Conservation (phyloP, 805 yeast genomes). For the Helenozyma rhizophorensis region DNA sequence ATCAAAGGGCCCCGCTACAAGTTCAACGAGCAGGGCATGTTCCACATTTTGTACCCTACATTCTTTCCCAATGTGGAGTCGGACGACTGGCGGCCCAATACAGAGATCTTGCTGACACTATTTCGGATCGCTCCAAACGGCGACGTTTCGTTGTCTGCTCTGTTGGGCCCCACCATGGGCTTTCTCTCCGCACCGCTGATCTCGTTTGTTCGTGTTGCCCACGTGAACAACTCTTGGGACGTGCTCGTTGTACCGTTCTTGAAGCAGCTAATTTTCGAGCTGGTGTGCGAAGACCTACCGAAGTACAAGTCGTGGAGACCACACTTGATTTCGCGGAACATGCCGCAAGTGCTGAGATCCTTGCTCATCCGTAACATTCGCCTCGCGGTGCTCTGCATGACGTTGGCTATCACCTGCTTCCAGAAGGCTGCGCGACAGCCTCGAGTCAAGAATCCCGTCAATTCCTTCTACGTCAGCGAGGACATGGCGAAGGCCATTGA, state of each 20-base stretch:
- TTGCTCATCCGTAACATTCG: conserved; percentile 10
- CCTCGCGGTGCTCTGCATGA: conserved; percentile 13
- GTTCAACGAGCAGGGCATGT: conserved; percentile 38
- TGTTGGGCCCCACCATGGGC: conserved; percentile 17
- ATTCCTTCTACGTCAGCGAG: conserved; percentile 17
- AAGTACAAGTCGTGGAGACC: conserved; percentile 9
- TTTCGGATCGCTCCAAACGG: conserved; percentile 7
- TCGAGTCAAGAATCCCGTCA: conserved; percentile 12
- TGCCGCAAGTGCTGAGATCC: conserved; percentile 5
- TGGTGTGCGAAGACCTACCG: conserved; percentile 21
- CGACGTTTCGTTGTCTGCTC: conserved; percentile 15
- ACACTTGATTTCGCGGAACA: conserved; percentile 6
- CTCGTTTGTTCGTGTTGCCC: conserved; percentile 24
- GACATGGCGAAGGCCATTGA: conserved; percentile 28
- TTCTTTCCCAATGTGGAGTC: conserved; percentile 40
- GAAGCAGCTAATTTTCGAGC: conserved; percentile 27
- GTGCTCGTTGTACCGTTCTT: conserved; percentile 26
- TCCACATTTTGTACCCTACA: conserved; percentile 42
- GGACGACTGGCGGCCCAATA: conserved; percentile 35
- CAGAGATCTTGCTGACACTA: conserved; percentile 15
- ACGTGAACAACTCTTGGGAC: conserved; percentile 24
- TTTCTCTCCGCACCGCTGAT: conserved; percentile 18
- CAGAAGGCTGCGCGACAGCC: conserved; percentile 6
- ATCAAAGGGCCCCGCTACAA: conserved; percentile 36
- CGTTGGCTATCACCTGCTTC: conserved; percentile 10